A percentile compares a stretch with the other conserved stretches of the same genome.
These are phyloP conservation scores for Exophiala sideris DNA, from an alignment of 2,329 filamentous ascomycete genomes.

Conservation along the genomic window DNA sequence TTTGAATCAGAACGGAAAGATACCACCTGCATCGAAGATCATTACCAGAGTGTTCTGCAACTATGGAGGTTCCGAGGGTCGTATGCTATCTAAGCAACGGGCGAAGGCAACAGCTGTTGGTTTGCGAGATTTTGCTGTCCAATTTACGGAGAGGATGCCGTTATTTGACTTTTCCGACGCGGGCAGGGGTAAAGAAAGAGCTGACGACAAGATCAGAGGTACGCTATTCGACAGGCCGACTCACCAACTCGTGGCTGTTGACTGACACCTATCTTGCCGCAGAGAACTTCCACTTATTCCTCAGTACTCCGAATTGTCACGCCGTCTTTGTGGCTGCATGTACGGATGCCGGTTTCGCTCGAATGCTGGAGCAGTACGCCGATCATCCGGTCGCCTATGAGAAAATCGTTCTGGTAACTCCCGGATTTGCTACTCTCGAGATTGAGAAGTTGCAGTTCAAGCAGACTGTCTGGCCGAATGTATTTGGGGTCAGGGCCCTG, in stretches of 20 bases:
- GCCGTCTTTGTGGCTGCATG: slow-evolving; percentile 26
- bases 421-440: slow-evolving; percentile 20
- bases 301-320: slow-evolving; percentile 25
- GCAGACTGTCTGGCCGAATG: slow-evolving; percentile 12
- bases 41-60: slow-evolving; percentile 25
- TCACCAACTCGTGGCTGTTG: background rate
- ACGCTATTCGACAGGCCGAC: background rate
- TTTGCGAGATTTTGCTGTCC: slow-evolving; percentile 17
- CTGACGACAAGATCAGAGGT: slow-evolving; percentile 28
- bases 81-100: slow-evolving; percentile 1
- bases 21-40: slow-evolving; percentile 19
- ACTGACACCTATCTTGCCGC: background rate
- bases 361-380: slow-evolving; percentile 27
- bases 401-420: slow-evolving; percentile 25
- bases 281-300: slow-evolving; percentile 27
- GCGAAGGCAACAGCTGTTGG: background rate
- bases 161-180: slow-evolving; percentile 27
- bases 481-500: slow-evolving; percentile 5
- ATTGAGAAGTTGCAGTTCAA: slow-evolving; percentile 13
- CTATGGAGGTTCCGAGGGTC: background rate
- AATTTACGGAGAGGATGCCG: slow-evolving; percentile 24
- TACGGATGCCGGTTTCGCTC: slow-evolving; percentile 25
- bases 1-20: slow-evolving; percentile 11
- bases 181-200: slow-evolving; percentile 27
- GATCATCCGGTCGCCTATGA: slow-evolving; percentile 15